Conservation (phyloP, 108 stramenopile genomes). For the Discostella stelligeroides region DNA sequence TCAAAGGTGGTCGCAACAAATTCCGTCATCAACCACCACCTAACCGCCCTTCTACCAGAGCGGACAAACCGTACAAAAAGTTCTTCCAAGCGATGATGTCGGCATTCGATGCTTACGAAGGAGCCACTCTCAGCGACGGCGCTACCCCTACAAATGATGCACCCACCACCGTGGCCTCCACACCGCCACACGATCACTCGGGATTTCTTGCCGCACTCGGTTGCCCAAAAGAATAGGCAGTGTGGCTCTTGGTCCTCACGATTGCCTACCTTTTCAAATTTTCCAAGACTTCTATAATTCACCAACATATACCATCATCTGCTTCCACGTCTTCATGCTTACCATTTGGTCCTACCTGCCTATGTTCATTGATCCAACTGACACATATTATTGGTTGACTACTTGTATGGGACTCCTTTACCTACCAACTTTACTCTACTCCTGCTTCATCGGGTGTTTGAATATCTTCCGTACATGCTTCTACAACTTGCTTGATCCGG, state of each 20-base stretch:
- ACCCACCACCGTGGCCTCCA: neutral
- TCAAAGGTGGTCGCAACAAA: too few species aligned
- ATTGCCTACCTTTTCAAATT: neutral
- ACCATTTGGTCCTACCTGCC: neutral
- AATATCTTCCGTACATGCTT: neutral
- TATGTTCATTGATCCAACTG: neutral
- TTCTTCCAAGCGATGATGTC: neutral
- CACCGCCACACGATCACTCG: neutral
- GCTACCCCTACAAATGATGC: neutral
- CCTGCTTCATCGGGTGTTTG: neutral
- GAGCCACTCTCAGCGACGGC: neutral
- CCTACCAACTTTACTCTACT: neutral
- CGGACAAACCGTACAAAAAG: neutral
- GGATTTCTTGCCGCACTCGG: neutral
- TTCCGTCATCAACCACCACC: too few species aligned
- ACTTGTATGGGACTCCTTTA: neutral
- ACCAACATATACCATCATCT: neutral
- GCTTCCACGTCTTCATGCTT: neutral
- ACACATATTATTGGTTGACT: too few species aligned
- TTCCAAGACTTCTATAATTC: neutral
- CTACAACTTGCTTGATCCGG: neutral
- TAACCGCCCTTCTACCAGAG: neutral
- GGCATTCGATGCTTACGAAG: neutral
- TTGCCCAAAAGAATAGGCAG: neutral
- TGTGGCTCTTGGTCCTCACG: neutral